Base-by-base conservation (phyloP, 441 rosid genomes). In the Macaranga tanarius region DNA sequence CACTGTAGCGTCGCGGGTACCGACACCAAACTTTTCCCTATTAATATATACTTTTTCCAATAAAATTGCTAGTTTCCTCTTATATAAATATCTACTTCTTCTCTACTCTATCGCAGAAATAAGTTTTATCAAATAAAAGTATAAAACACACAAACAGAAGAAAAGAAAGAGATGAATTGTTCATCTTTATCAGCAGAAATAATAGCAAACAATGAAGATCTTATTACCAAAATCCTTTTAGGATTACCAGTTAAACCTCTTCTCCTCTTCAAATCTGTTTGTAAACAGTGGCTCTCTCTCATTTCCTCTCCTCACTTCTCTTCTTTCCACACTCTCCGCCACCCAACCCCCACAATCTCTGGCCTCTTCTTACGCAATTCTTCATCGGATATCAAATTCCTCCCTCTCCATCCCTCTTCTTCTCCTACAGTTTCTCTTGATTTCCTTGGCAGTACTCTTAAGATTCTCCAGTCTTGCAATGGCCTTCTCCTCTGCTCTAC, bases 281-380 rank as follows among this genome's bases (percentile, higher is more conserved):
- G 86, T 0, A 86, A 82, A 77, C 79, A 67, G 62, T 86, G 88
- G 89, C 86, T 81, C 65, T 84, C 83, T 1, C 80, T 90, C 60
- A 82, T 90, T 54, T 79, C 90, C 62, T 16, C 71, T 42, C 87
- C 89, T 10, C 7, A 47, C 4, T 85, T 85, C 74, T 59, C 70
- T 44, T 56, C 40, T 31, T 23, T 62, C 44, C 62, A 60, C 26
- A 60, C 60, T 23, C 70, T 52, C n/a, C 54, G 70, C 2, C 64
- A 71, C 2, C 76, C 76, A 51, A 67, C 51, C 3, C 67, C 52
- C 7, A 16, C 82, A 47, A 31, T 79, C 38, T 74, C 86, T 13
- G 85, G 81, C 44, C 74, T 83, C 38, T 60, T 77, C 23, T 71
- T 26, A 22, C 73, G 67, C 17, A 6, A 5, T 17, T 48, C 64